phyloP scores from a whole-genome alignment of 148 eudicot species.

The Euryodendron excelsum region DNA sequence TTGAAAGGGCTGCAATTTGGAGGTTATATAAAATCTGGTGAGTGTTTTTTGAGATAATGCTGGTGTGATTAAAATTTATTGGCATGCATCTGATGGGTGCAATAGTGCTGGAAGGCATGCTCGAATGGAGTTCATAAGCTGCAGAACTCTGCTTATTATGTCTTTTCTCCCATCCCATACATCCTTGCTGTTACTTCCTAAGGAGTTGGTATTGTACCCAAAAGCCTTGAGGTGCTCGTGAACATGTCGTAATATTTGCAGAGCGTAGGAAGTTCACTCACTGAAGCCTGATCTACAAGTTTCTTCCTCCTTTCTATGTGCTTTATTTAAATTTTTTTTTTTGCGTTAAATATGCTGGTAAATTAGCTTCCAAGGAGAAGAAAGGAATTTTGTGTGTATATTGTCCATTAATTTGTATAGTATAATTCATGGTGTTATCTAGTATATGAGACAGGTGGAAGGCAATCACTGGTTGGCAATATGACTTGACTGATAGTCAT shows the following conservation, averaged over 20 bases:
- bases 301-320: neutral
- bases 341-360: neutral
- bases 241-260: neutral
- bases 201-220: neutral
- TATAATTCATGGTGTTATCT: neutral
- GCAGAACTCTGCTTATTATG: neutral
- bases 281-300: neutral
- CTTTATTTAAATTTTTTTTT: neutral
- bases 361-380: neutral
- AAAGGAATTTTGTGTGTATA: neutral
- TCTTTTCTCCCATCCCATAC: neutral
- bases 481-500: neutral
- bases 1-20: slow-evolving; percentile 71
- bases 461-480: too few species aligned
- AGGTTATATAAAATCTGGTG: slow-evolving; percentile 82
- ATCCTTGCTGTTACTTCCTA: neutral
- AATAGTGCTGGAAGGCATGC: neutral
- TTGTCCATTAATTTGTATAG: neutral
- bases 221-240: neutral
- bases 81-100: neutral
- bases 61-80: neutral
- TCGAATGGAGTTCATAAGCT: neutral
- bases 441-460: too few species aligned
- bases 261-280: neutral
- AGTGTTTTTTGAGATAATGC: slow-evolving; percentile 17